Base-by-base conservation (phyloP, 169 alveolate species). In the Eimeria acervulina region DNA sequence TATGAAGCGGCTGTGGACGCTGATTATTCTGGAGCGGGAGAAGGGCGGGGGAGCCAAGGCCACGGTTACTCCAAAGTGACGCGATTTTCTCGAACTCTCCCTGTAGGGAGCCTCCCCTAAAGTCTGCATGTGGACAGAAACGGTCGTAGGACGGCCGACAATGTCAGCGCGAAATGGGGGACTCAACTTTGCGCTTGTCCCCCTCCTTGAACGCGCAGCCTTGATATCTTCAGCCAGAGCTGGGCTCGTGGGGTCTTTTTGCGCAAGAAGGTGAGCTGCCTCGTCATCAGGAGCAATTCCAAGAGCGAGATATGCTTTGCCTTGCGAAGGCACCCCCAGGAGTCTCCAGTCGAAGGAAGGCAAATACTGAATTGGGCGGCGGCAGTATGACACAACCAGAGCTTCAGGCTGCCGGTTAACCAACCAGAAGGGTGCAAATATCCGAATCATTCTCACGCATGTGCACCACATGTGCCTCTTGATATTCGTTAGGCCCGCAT, bases 41-140 rank as follows among this genome's bases (percentile, higher is more conserved):
- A 94, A 94, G 17, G 96, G 96, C 81, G 96, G 96, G n/a, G 96
- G 96, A 26, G 96, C 96, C 38, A 94, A 89, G 1, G 94, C 33
- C 52, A 85, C 95, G 17, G 84, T 68, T 40, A 94, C 91, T 28
- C 96, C 96, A 28, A 89, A 70, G 63, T 38, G 81, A 23, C 51
- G 52, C 28, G 28, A 59, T 23, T 59, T 84, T 84, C 23, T 84
- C 23, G 55, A 3, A n/a, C 12, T 63, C 21, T 28, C 47, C 80
- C 42, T 87, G 40, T 5, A 19, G 10, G 3, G 42, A 23, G 40
- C 63, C 7, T 42, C 42, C 33, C 63, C 40, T 87, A 63, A 38
- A 2, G 40, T 38, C 31, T 59, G 83, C 33, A 33, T 66, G 15
- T 85, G 96, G 21, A 94, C 88, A 26, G 91, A 88, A 13, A 83